These are phyloP conservation scores for Astrocystis sublimbata DNA, from an alignment of 495 filamentous ascomycete species.

Conservation along the genomic window DNA sequence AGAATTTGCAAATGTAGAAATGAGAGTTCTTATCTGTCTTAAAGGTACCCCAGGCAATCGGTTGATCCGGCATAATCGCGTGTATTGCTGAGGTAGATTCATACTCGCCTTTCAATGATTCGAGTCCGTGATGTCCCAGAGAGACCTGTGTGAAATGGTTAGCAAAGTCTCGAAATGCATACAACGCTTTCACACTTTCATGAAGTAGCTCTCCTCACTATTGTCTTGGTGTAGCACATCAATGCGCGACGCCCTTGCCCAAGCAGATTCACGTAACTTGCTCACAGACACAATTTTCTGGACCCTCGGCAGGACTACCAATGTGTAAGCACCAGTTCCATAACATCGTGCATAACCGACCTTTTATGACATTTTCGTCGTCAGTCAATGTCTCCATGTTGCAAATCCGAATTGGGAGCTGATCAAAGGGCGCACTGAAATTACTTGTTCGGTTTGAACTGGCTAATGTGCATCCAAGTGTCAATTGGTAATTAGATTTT, in stretches of 20 bases:
- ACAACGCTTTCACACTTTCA: constrained; percentile 21
- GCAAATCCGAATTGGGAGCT: background rate
- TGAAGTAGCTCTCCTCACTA: constrained; percentile 32
- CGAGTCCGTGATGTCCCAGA: constrained; percentile 16
- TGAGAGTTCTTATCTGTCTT: constrained; percentile 19
- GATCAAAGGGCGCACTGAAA: background rate
- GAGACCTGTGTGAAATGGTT: constrained; percentile 9
- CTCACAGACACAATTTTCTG: constrained; percentile 19
- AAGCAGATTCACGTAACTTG: constrained; percentile 24
- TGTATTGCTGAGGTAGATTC: constrained; percentile 31
- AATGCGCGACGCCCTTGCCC: constrained; percentile 28
- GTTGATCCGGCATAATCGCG: constrained; percentile 29
- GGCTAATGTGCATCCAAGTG: background rate
- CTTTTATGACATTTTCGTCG: constrained; percentile 9
- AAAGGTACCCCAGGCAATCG: constrained; percentile 33
- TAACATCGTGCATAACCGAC: constrained; percentile 3
- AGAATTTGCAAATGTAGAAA: constrained; percentile 36
- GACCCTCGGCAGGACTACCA: constrained; percentile 28
- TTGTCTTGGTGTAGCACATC: constrained; percentile 22
- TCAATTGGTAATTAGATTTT: constrained; percentile 3
- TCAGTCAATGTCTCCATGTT: constrained; percentile 2
- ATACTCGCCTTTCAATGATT: constrained; percentile 34
- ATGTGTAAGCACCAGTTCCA: constrained; percentile 11
- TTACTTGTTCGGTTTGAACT: background rate
- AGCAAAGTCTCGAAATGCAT: background rate